Evolutionary conservation across 805 yeast genomes (phyloP).

Genomic region (Schwanniomyces pseudopolymorphus): DNA sequence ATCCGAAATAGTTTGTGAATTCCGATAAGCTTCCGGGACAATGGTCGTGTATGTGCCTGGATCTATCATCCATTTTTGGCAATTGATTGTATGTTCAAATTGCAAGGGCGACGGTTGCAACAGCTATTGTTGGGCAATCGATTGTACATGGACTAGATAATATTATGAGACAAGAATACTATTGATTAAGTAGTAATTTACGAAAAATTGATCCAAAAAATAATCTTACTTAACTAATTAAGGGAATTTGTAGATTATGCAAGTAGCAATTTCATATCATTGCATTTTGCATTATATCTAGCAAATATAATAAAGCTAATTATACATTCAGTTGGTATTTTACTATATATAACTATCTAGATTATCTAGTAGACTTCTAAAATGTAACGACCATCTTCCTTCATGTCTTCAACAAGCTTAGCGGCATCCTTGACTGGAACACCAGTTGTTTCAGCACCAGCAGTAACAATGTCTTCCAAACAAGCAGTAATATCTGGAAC

Average conservation of each 20-base stretch:
- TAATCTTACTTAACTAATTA: not conserved
- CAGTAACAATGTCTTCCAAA: conserved; percentile 71
- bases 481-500: conserved; percentile 95
- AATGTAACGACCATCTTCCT: conserved; percentile 88
- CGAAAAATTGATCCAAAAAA: not conserved
- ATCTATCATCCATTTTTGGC: no score
- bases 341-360: no score
- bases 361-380: conserved; percentile 84
- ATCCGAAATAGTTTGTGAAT: no score
- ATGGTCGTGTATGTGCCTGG: not conserved
- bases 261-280: not conserved
- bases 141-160: no score
- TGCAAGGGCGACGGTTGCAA: not conserved
- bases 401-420: conserved; percentile 86
- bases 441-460: conserved; percentile 70
- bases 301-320: no score
- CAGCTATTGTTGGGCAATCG: no score
- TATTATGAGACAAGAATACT: no score
- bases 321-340: no score
- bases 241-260: not conserved
- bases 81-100: not conserved
- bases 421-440: conserved; percentile 63
- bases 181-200: not conserved
- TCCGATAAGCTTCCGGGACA: not conserved
- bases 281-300: not conserved